Evolutionary conservation across 2,329 filamentous ascomycete species (phyloP).

Genomic region (Fusarium cyanostomum): DNA sequence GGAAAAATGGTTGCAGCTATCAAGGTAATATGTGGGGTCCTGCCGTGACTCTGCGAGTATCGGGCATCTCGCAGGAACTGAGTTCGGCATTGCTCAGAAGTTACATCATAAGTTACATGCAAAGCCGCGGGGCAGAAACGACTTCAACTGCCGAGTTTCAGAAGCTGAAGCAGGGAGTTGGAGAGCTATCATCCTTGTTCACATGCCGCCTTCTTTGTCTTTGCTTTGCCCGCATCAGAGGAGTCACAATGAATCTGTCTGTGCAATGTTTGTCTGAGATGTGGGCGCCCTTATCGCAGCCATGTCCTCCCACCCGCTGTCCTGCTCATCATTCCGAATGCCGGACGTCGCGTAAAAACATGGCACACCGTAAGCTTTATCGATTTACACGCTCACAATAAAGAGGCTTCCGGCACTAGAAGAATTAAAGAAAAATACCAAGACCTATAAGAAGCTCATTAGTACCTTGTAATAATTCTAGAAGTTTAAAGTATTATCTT

Average conservation of each 20-base stretch:
- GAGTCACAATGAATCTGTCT: too few relatives aligned
- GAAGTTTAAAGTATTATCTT: too few relatives aligned
- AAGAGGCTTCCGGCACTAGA: too few relatives aligned
- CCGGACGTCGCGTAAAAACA: too few relatives aligned
- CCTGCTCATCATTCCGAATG: conserved; percentile 18
- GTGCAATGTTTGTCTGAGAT: background rate
- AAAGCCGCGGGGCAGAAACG: background rate
- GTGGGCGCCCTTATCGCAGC: conserved; percentile 3
- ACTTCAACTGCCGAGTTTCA: background rate
- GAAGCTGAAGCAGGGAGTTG: background rate
- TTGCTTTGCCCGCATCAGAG: too few relatives aligned
- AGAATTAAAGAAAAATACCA: too few relatives aligned
- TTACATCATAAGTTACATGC: background rate
- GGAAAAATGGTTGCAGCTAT: conserved; percentile 6
- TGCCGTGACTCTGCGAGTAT: too few relatives aligned
- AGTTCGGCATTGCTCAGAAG: background rate
- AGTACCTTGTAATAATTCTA: too few relatives aligned
- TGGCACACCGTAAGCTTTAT: too few relatives aligned
- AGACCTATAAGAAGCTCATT: too few relatives aligned
- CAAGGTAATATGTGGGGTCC: background rate
- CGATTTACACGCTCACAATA: too few relatives aligned
- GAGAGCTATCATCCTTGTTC: background rate
- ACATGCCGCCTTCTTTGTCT: too few relatives aligned
- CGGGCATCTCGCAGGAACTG: background rate
- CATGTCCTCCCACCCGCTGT: background rate